Conservation (phyloP, 306 rosid genomes). For the Carpinus viminea region DNA sequence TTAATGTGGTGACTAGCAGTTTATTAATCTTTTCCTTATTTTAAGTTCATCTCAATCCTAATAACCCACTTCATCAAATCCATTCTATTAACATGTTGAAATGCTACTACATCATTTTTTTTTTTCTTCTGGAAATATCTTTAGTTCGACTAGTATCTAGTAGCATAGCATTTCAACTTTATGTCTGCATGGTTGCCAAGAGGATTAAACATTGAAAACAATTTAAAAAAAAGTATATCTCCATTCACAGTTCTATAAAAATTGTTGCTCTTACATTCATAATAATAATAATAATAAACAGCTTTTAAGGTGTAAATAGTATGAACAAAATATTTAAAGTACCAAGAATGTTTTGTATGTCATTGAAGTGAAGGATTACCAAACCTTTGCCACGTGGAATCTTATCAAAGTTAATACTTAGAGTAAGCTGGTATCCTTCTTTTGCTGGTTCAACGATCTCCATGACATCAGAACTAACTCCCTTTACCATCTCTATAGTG, state of each 20-base stretch:
- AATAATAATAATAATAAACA: not conserved
- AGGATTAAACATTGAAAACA: too few relatives aligned
- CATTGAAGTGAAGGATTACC: constrained; percentile 9
- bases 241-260: not conserved
- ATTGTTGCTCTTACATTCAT: constrained; percentile 3
- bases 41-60: not conserved
- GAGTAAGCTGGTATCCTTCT: constrained; percentile 76
- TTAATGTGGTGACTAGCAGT: not conserved
- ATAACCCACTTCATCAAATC: not conserved
- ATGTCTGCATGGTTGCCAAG: too few relatives aligned
- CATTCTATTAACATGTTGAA: not conserved
- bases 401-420: constrained; percentile 54
- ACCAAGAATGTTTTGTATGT: not conserved
- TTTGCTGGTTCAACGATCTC: constrained; percentile 62
- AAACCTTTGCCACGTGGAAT: constrained; percentile 65
- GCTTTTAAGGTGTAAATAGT: not conserved
- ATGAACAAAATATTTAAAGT: not conserved
- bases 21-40: not conserved
- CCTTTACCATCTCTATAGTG: constrained; percentile 62
- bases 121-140: not conserved
- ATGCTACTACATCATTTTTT: not conserved
- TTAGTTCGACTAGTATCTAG: not conserved
- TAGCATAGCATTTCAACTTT: too few relatives aligned
- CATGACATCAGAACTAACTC: constrained; percentile 48
- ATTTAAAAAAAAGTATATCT: too few relatives aligned